Percentiles rank a stretch among this genome's conserved stretches.
Evolutionary conservation across 768 basidiomycete genomes (phyloP).

Genomic region (Hericium rajendrae): DNA sequence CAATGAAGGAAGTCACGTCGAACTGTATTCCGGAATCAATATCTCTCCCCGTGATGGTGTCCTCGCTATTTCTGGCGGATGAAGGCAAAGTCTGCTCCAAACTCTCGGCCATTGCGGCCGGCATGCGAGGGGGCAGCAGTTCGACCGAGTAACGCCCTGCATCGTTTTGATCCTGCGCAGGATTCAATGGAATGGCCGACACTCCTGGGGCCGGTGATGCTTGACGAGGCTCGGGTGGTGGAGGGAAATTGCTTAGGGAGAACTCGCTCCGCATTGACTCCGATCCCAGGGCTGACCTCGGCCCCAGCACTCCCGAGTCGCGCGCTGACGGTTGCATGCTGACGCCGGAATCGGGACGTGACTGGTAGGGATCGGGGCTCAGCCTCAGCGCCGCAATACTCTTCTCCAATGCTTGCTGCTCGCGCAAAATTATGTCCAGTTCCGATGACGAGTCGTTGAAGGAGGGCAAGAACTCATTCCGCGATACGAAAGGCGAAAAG

Average conservation of each 20-base stretch:
- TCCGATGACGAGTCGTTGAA: slow-evolving; percentile 22
- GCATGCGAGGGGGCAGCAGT: slow-evolving; percentile 17
- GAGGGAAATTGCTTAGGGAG: slow-evolving; percentile 62
- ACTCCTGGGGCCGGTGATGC: slow-evolving; percentile 21
- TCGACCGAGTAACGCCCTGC: not conserved
- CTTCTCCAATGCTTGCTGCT: slow-evolving; percentile 55
- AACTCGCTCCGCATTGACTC: slow-evolving; percentile 37
- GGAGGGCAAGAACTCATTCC: slow-evolving; percentile 23
- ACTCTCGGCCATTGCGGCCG: slow-evolving; percentile 16
- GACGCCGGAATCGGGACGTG: not conserved
- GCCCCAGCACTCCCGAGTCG: not conserved
- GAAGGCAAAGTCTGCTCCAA: slow-evolving; percentile 7
- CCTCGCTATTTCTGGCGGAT: slow-evolving; percentile 9
- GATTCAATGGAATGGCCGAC: no score
- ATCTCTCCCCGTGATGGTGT: slow-evolving; percentile 7
- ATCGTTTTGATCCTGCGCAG: slow-evolving; percentile 25
- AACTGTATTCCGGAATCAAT: slow-evolving; percentile 47
- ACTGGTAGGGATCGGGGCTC: slow-evolving; percentile 16
- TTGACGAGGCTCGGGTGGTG: slow-evolving; percentile 36
- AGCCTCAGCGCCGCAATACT: slow-evolving; percentile 50
- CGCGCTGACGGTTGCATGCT: not conserved
- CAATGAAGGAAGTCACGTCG: slow-evolving; percentile 71
- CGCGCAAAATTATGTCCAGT: slow-evolving; percentile 36
- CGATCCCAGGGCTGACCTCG: slow-evolving; percentile 3
- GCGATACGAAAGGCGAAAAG: not conserved